Evolutionary conservation across 345 rosid genomes (phyloP).

Genomic region (Clausena lansium): DNA sequence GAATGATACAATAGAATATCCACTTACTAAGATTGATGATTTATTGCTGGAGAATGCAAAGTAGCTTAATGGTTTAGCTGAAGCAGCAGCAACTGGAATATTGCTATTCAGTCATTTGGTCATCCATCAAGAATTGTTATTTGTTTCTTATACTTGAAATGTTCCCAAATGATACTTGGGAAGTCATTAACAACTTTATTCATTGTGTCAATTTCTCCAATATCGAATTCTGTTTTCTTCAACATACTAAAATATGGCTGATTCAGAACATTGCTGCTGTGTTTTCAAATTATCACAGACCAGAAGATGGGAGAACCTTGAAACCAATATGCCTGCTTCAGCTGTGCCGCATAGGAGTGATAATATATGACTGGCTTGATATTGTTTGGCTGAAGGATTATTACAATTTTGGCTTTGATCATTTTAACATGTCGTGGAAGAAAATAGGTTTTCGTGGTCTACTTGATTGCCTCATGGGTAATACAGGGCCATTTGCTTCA

Average conservation of each 20-base stretch:
- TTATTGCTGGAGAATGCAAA: background rate
- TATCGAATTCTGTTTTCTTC: background rate
- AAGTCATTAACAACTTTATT: background rate
- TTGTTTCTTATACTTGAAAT: background rate
- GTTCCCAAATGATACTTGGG: background rate
- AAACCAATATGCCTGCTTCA: constrained; percentile 77
- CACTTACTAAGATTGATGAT: background rate
- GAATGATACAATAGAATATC: background rate
- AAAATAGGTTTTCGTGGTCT: constrained; percentile 71
- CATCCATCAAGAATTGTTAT: background rate
- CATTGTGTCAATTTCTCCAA: background rate
- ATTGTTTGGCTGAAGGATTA: constrained; percentile 78
- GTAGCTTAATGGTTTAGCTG: background rate
- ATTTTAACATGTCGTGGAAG: constrained; percentile 79
- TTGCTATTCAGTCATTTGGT: background rate
- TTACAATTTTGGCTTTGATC: constrained; percentile 95
- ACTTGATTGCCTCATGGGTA: constrained; percentile 63
- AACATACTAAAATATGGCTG: background rate
- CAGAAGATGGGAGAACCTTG: constrained; percentile 78
- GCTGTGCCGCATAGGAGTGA: constrained; percentile 72
- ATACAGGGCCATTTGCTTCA: constrained; percentile 74
- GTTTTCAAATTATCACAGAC: constrained; percentile 42
- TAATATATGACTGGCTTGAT: constrained; percentile 92
- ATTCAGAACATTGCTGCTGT: background rate
- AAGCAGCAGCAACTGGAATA: background rate